A percentile compares a stretch with the other conserved stretches of the same genome.
Conservation (phyloP, 768 basidiomycete species). For the Leccinum obscurum region DNA sequence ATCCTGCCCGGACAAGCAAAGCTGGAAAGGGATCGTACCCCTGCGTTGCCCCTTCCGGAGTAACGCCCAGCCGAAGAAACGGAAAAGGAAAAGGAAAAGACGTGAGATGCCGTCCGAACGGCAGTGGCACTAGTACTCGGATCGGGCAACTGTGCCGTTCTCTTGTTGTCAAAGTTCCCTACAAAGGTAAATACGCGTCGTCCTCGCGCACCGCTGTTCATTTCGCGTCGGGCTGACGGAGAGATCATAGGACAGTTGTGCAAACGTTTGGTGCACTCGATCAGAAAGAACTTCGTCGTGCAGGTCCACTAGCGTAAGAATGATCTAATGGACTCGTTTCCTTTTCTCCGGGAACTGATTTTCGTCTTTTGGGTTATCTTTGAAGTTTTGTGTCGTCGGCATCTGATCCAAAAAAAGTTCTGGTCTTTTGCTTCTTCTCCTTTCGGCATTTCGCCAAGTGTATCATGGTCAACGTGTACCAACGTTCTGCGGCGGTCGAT, state of each 20-base stretch:
- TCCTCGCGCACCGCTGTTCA: not conserved
- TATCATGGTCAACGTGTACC: conserved; percentile 30
- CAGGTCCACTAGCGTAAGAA: not conserved
- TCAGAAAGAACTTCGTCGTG: not conserved
- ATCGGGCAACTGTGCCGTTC: not conserved
- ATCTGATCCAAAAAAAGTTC: not conserved
- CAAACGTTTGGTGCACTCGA: not conserved
- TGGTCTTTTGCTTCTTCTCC: not conserved
- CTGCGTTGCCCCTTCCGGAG: not conserved
- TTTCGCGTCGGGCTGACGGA: not conserved
- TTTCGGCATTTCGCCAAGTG: conserved; percentile 10
- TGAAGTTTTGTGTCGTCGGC: not conserved
- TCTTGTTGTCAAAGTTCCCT: not conserved
- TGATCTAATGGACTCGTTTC: not conserved
- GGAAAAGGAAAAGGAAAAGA: not conserved
- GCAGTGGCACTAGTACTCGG: not conserved
- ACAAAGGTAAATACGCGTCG: not conserved
- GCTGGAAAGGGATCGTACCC: not conserved
- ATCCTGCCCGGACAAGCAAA: not conserved
- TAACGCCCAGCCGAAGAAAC: not conserved
- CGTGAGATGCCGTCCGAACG: not conserved
- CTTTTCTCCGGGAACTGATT: not conserved
- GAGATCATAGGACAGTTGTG: not conserved
- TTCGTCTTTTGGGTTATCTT: not conserved
- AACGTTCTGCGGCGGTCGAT: conserved; percentile 10